Evolutionary conservation across 2,329 filamentous ascomycete genomes (phyloP), one percentile per base, ranked within the genome.

Genomic region (Pleomassaria siparia): DNA sequence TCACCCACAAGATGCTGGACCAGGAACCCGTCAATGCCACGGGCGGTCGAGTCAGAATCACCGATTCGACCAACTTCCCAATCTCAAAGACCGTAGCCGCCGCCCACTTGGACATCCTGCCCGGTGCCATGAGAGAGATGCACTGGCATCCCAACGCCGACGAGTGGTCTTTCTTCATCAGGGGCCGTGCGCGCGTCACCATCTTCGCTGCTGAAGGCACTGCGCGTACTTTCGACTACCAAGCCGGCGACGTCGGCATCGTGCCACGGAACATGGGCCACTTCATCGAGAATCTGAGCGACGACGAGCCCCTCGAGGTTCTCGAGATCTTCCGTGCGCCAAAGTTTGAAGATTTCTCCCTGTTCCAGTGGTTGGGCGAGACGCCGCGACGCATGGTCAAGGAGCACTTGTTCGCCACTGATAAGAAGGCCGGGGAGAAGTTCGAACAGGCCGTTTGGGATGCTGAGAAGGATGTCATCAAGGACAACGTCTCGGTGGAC

Each of bases 121-220:
- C 87, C 0, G 86, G 86, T 12, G 86, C 85, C 0, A 75, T 91
- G 64, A 80, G 87, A 9, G 87, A 90, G 72, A 89, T 91, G 78
- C 88, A 91, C 74, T 91, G 88, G 88, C 88, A 91, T 63, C 86
- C 87, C 51, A 84, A 82, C 36, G 86, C 86, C 11, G 88, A 91
- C 60, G 87, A 91, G 67, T 91, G 87, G 87, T 87, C 83, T 6
- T 91, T 88, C 70, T 90, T 91, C 74, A 81, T 91, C 64, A 72
- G 74, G 21, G 88, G 88, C 0, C 81, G 82, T 32, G 88, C 86
- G 0, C 80, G 88, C 25, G 81, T 90, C 12, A 91, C 87, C 12
- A 80, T 91, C 55, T 91, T 91, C 62, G 85, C 81, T 0, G 79
- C 86, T 2, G 81, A 87, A 56, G 82, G 84, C 22, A 82, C 76